Base-by-base conservation (phyloP, 2,329 filamentous ascomycete species). In the Penicillium sp. region DNA sequence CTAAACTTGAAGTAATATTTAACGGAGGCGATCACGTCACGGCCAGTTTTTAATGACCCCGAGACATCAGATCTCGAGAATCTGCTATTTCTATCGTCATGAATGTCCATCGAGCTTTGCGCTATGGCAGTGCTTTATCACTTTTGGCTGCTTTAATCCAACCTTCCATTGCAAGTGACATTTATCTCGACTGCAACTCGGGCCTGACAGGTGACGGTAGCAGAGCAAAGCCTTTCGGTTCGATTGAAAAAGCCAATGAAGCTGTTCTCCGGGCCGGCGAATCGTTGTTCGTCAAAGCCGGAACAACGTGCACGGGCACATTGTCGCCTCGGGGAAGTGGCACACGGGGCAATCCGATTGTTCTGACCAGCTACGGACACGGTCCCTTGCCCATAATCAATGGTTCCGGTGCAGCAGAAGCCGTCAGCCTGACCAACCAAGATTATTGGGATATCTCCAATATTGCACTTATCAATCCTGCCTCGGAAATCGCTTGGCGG, bases 371-470 rank as follows among this genome's bases (percentile, higher is more conserved):
- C 24, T 63, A 63, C 27, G 38, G 41, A 9, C 9, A 25, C 13
- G 54, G 50, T 8, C n/a, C 42, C 27, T 51, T 53, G 25, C 60
- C 61, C 9, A 47, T 61, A 39, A 61, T 63, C 46, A 58, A 63
- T 38, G 61, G 56, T 27, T 51, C 41, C n/a, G 60, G 61, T 1
- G 54, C 54, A 0, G 24, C 52, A 1, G 54, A 60, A 3, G 60
- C 58, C 13, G 50, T 63, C 7, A 46, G 51, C 7, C 40, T 63
- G 35, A 60, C 49, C 8, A 63, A 63, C 46, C 61, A 62, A 24
- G 58, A 63, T 13, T 48, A 61, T 47, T 63, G 61, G 61, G 31
- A 50, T 22, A 60, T 63, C 13, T 58, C 58, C 20, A 56, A 60
- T 16, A 53, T 61, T 38, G 50, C 48, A 11, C 44, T 61, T 22